Conservation (phyloP, 176 grass and related monocot genomes). For the Triticum dicoccoides region DNA sequence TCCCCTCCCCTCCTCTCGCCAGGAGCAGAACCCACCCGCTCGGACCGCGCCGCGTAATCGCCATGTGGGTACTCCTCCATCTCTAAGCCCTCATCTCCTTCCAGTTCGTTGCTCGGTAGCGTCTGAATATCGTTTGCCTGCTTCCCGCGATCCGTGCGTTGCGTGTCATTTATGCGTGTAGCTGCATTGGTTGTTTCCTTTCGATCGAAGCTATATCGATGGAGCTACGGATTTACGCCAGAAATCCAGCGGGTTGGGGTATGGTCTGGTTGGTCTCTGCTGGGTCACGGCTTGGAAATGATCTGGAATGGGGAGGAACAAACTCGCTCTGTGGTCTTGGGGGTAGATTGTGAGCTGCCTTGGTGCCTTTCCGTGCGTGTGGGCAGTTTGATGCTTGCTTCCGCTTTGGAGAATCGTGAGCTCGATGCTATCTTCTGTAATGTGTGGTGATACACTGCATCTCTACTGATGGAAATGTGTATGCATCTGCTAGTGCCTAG, state of each 20-base stretch:
- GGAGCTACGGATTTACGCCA: neutral
- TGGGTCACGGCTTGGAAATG: neutral
- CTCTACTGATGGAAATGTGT: neutral
- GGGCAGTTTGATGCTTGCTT: neutral
- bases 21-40: neutral
- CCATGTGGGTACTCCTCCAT: constrained; percentile 28
- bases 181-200: neutral
- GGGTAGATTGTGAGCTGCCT: neutral
- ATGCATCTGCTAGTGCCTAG: neutral
- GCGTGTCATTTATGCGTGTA: neutral
- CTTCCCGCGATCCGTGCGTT: neutral
- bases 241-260: neutral
- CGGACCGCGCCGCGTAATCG: neutral
- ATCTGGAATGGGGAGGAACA: neutral
- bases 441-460: neutral
- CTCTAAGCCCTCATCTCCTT: neutral
- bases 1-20: neutral
- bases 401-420: neutral
- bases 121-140: neutral
- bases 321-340: neutral
- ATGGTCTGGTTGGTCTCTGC: neutral
- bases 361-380: neutral
- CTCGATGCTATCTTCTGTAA: neutral
- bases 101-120: neutral
- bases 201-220: neutral